Evolutionary conservation across 345 rosid species (phyloP).

Genomic region (Populus simonii): DNA sequence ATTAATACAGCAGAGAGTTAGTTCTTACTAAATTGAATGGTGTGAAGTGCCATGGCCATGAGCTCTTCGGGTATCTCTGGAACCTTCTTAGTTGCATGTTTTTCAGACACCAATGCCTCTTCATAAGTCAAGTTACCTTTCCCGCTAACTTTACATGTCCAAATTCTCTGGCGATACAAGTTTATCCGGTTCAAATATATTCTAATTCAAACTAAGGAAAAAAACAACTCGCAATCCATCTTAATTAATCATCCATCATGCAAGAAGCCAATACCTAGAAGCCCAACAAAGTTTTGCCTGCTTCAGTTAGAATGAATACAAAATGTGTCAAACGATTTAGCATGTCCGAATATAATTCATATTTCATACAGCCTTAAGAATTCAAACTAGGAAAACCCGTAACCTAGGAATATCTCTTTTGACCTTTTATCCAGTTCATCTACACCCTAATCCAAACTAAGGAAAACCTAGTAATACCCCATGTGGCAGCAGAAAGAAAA

Average conservation of each 20-base stretch:
- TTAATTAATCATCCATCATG: not conserved
- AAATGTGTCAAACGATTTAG: no score
- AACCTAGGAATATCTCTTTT: no score
- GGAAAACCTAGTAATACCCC: constrained; percentile 23
- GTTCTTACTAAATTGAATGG: constrained; percentile 79
- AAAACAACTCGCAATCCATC: not conserved
- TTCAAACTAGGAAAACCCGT: no score
- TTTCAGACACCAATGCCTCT: constrained; percentile 96
- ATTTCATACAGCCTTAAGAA: no score
- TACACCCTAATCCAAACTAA: constrained; percentile 54
- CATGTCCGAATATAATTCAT: no score
- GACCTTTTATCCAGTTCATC: constrained; percentile 56
- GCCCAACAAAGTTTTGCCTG: no score
- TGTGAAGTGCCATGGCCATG: constrained; percentile 57
- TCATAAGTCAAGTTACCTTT: constrained; percentile 82
- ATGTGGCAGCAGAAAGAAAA: not conserved
- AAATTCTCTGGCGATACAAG: constrained; percentile 72
- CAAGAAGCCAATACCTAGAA: not conserved
- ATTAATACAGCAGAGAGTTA: not conserved
- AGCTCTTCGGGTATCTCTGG: constrained; percentile 72
- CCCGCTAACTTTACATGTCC: constrained; percentile 87
- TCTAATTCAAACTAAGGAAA: constrained; percentile 50
- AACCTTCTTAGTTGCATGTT: constrained; percentile 60
- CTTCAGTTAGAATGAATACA: no score
- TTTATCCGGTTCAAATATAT: constrained; percentile 70